phyloP scores from a whole-genome alignment of 129 eudicot species.

The Rutidosis leptorrhynchoides region DNA sequence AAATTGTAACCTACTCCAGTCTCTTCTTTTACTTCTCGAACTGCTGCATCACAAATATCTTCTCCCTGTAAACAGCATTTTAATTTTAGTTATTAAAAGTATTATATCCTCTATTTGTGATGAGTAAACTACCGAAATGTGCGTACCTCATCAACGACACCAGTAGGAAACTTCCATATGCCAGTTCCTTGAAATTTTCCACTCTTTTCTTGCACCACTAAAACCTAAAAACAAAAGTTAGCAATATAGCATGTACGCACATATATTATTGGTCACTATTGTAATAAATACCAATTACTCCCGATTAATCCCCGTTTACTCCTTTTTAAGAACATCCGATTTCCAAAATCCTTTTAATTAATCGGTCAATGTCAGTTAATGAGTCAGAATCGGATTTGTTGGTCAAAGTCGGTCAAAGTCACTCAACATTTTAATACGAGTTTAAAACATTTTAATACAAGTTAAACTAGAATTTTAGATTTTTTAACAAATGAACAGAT shows the following conservation, averaged over 20 bases:
- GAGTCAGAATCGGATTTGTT: too few species aligned
- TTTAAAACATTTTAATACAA: too few species aligned
- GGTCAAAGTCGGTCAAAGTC: too few species aligned
- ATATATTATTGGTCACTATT: too few species aligned
- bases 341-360: too few species aligned
- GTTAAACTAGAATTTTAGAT: too few species aligned
- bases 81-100: not conserved
- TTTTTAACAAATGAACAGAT: too few species aligned
- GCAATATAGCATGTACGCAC: not conserved
- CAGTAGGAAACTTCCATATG: constrained; percentile 86
- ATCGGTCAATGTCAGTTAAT: too few species aligned
- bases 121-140: constrained; percentile 9
- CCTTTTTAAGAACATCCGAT: too few species aligned
- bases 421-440: too few species aligned
- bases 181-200: constrained; percentile 67
- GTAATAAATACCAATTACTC: too few species aligned
- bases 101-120: not conserved
- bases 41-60: constrained; percentile 86
- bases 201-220: constrained; percentile 83
- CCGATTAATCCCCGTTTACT: too few species aligned
- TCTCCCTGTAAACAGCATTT: constrained; percentile 49
- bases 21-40: constrained; percentile 88
- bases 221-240: constrained; percentile 41
- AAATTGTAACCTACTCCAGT: constrained; percentile 65
- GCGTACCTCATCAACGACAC: constrained; percentile 83